Percentiles rank a stretch among this genome's conserved stretches.
These are phyloP conservation scores for Starmerella cellae DNA, from an alignment of 805 yeast genomes.

Conservation along the genomic window DNA sequence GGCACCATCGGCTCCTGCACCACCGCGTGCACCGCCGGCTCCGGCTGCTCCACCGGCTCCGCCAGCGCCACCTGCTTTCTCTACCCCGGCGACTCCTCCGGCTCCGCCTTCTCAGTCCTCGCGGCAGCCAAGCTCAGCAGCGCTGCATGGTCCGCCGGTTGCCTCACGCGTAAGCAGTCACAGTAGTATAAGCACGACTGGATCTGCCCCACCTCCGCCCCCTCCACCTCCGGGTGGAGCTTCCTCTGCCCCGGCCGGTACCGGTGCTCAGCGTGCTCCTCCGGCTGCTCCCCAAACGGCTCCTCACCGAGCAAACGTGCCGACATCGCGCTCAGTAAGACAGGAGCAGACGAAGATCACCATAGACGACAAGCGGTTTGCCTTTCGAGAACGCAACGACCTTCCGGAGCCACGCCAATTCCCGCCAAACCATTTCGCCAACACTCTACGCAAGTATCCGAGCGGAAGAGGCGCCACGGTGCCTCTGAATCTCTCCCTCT, in stretches of 20 bases:
- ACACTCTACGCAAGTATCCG: constrained; percentile 68
- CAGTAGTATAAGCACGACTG: constrained; percentile 7
- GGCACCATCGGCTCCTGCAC: constrained; percentile 19
- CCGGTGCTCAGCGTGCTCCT: constrained; percentile 10
- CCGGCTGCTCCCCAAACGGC: constrained; percentile 13
- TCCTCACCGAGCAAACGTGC: constrained; percentile 15
- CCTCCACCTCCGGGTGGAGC: constrained; percentile 19
- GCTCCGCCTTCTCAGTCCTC: constrained; percentile 15
- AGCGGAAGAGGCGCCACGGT: constrained; percentile 91
- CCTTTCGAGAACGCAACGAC: constrained; percentile 50
- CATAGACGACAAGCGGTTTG: constrained; percentile 64
- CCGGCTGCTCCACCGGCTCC: constrained; percentile 20
- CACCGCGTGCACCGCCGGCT: constrained; percentile 17
- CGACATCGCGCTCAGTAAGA: constrained; percentile 15
- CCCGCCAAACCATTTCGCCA: constrained; percentile 38
- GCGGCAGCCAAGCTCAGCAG: constrained; percentile 5
- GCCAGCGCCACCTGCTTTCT: constrained; percentile 18
- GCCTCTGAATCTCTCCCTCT: constrained; percentile 51
- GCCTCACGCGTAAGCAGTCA: constrained; percentile 13
- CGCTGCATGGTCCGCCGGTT: constrained; percentile 1
- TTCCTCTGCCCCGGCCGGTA: constrained; percentile 5
- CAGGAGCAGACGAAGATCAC: constrained; percentile 24
- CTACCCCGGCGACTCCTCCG: constrained; percentile 21
- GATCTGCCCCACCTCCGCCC: constrained; percentile 19
- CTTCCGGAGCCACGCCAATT: constrained; percentile 69